Evolutionary conservation across 148 eudicot genomes (phyloP).

Genomic region (Rhododendron ferrugineum): DNA sequence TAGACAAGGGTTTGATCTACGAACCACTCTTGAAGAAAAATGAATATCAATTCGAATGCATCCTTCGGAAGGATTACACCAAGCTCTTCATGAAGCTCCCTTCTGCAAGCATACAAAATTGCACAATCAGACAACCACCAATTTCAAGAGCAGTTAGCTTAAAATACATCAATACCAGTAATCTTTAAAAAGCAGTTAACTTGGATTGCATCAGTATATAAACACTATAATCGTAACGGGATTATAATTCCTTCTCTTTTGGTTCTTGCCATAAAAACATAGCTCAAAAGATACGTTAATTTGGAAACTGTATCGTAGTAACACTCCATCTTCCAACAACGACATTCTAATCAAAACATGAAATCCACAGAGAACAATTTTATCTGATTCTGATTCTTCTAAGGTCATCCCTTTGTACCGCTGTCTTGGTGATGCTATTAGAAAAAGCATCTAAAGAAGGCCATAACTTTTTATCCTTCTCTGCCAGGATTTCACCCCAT

Average conservation of each 20-base stretch:
- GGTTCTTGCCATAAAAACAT: not conserved
- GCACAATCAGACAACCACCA: not conserved
- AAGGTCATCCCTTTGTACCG: not conserved
- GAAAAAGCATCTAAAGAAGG: not conserved
- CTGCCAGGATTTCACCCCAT: not conserved
- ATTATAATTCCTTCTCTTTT: too few species aligned
- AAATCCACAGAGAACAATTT: not conserved
- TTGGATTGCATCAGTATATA: not conserved
- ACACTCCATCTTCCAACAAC: not conserved
- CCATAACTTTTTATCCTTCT: not conserved
- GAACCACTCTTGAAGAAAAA: constrained; percentile 69
- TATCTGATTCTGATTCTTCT: not conserved
- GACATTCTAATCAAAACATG: not conserved
- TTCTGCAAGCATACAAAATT: constrained; percentile 44
- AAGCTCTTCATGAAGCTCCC: constrained; percentile 97
- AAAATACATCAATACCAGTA: not conserved
- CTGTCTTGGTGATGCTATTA: not conserved
- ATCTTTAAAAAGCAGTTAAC: not conserved
- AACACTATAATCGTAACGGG: not conserved
- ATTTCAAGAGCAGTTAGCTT: not conserved
- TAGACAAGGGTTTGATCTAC: constrained; percentile 17
- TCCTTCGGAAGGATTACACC: constrained; percentile 81
- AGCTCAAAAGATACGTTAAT: not conserved
- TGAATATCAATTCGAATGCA: constrained; percentile 80
- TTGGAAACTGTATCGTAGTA: not conserved